Evolutionary conservation across 2,329 filamentous ascomycete species (phyloP), one percentile per base, ranked within the genome.

Genomic region (Byssothecium circinans): DNA sequence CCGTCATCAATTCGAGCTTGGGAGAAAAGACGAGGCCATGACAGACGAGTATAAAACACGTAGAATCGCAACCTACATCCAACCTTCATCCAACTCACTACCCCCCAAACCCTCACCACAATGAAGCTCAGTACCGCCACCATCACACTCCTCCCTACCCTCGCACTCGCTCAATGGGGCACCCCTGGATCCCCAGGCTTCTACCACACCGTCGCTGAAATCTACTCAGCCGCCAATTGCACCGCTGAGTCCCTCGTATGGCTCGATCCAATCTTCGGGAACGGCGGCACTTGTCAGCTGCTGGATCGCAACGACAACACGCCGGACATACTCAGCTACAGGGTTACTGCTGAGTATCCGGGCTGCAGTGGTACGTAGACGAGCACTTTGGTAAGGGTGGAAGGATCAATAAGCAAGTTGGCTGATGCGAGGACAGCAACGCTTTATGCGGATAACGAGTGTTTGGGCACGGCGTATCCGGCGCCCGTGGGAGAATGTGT

Each of bases 161-260:
- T 43, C 30, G 30, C 36, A 29, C 14, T 36, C 29, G 52, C 52
- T 5, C 52, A 54, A 32, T 25, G 23, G 23, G 23, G 23, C 23
- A 35, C 41, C 18, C 52, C 52, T 18, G 27, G 23, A 20, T 30
- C 40, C 22, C 52, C 52, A 5, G 52, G 33, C 39, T 54, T 51
- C 49, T 54, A 54, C 45, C 51, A 54, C 48, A 51, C 52, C 6
- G 48, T 54, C 23, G 52, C 52, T 18, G 49, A 54, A 29, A 52
- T 54, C 20, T 52, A 51, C 40, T 46, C 48, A 6, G 48, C 48
- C 2, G 45, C 45, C 15, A 23, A 37, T 25, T 54, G 48, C 39
- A 14, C 33, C 5, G 20, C 22, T 2, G 37, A 45, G 3, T 39
- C 27, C 17, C 39, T 54, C 15, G 48, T 54, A 33, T 54, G 52